phyloP scores from a whole-genome alignment of 495 filamentous ascomycete genomes.

The Chaetomium cochliodes region DNA sequence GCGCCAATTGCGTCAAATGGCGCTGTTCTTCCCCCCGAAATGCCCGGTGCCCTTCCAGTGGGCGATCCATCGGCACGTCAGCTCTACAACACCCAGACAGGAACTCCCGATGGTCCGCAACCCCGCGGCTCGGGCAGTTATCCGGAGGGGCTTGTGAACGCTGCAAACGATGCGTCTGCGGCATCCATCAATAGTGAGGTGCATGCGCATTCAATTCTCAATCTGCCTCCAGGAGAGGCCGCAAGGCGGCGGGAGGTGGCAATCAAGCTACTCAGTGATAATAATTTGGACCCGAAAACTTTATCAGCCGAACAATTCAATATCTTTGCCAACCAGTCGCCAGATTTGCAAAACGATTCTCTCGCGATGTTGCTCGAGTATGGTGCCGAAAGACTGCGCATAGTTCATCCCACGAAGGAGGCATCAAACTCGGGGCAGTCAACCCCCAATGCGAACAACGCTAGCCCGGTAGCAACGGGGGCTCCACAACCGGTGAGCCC shows the following conservation, averaged over 20 bases:
- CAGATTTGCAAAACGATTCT: slow-evolving; percentile 46
- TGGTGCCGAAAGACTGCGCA: slow-evolving; percentile 46
- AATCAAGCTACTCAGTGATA: slow-evolving; percentile 38
- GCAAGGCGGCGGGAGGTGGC: slow-evolving; percentile 44
- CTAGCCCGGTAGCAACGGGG: slow-evolving; percentile 8
- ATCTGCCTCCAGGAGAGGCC: slow-evolving; percentile 45
- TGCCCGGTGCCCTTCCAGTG: slow-evolving; percentile 31
- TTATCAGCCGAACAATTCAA: slow-evolving; percentile 50
- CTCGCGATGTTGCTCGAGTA: slow-evolving; percentile 46
- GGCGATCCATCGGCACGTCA: slow-evolving; percentile 22
- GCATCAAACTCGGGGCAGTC: slow-evolving; percentile 27
- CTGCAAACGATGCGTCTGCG: slow-evolving; percentile 9
- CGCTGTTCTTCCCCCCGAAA: slow-evolving; percentile 29
- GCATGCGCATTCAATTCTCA: slow-evolving; percentile 33
- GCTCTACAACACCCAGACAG: slow-evolving; percentile 23
- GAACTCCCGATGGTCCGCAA: neutral
- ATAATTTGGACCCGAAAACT: slow-evolving; percentile 41
- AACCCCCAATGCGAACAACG: slow-evolving; percentile 22
- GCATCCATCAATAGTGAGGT: slow-evolving; percentile 7
- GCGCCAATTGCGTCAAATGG: slow-evolving; percentile 13
- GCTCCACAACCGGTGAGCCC: slow-evolving; percentile 19
- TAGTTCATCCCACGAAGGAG: slow-evolving; percentile 45
- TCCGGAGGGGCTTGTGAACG: slow-evolving; percentile 24
- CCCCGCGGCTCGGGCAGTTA: slow-evolving; percentile 20
- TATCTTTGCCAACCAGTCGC: slow-evolving; percentile 52